These are phyloP conservation scores for Paulownia fortunei DNA, from an alignment of 257 asterid genomes.

Conservation along the genomic window DNA sequence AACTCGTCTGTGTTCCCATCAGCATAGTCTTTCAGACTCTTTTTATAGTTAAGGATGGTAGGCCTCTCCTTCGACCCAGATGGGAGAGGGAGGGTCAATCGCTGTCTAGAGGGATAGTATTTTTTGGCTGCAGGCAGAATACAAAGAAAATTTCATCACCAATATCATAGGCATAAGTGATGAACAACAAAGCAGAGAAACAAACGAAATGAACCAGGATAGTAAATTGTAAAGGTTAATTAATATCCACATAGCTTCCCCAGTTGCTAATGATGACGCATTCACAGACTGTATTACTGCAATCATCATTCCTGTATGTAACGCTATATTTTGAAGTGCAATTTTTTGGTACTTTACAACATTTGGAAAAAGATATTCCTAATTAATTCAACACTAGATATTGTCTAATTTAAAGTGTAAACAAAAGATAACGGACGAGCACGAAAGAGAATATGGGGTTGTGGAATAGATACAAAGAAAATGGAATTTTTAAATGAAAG, in stretches of 20 bases:
- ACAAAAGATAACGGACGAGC: not conserved
- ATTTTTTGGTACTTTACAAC: not conserved
- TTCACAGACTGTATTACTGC: not conserved
- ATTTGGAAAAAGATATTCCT: not conserved
- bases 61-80: conserved; percentile 86
- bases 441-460: not conserved
- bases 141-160: conserved; percentile 13
- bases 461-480: conserved; percentile 20
- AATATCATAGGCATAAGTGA: conserved; percentile 16
- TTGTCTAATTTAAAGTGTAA: not conserved
- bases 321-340: not conserved
- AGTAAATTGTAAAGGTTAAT: not conserved
- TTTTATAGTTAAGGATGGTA: conserved; percentile 65
- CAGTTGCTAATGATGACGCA: not conserved
- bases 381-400: not conserved
- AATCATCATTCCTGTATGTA: not conserved
- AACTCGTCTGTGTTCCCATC: conserved; percentile 59
- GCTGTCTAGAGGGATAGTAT: conserved; percentile 86
- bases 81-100: conserved; percentile 78
- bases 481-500: not conserved
- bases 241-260: conserved; percentile 3
- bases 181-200: not conserved
- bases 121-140: conserved; percentile 62
- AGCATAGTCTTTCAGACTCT: conserved; percentile 76
- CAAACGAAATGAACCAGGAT: conserved; percentile 5